Conservation (phyloP, 805 yeast genomes). For the Candida coquimbonensis region DNA sequence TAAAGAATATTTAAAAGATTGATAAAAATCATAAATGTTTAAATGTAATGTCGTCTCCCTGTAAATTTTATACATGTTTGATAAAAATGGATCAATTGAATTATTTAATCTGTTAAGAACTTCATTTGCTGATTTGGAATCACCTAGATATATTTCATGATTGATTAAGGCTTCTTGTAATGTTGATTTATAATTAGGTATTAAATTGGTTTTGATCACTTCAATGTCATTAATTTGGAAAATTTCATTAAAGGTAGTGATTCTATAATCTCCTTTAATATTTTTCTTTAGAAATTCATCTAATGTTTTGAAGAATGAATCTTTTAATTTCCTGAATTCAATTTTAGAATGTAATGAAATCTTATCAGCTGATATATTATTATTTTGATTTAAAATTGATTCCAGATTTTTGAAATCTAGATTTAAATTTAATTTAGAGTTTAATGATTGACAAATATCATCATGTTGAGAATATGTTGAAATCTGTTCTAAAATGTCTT, state of each 20-base stretch:
- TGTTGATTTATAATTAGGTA: constrained; percentile 37
- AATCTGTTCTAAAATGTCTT: constrained; percentile 8
- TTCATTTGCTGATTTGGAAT: constrained; percentile 11
- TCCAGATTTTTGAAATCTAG: neutral
- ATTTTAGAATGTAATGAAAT: constrained; percentile 16
- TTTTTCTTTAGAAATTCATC: constrained; percentile 14
- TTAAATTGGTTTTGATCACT: constrained; percentile 30
- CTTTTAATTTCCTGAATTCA: constrained; percentile 16
- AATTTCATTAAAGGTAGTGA: constrained; percentile 33
- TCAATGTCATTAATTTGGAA: constrained; percentile 27
- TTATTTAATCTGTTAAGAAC: constrained; percentile 25
- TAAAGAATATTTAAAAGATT: constrained; percentile 52
- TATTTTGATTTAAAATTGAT: neutral
- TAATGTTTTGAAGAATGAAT: constrained; percentile 9
- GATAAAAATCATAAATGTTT: constrained; percentile 61
- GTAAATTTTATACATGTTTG: constrained; percentile 57
- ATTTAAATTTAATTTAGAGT: constrained; percentile 10
- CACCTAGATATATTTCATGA: constrained; percentile 27
- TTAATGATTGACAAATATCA: constrained; percentile 11
- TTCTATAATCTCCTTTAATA: constrained; percentile 10
- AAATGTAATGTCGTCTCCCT: constrained; percentile 71
- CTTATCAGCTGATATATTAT: neutral
- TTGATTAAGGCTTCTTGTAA: constrained; percentile 35
- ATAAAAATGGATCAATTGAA: constrained; percentile 43
- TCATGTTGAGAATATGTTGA: constrained; percentile 3